Evolutionary conservation across 257 asterid species (phyloP).

Genomic region (Lavandula angustifolia): DNA sequence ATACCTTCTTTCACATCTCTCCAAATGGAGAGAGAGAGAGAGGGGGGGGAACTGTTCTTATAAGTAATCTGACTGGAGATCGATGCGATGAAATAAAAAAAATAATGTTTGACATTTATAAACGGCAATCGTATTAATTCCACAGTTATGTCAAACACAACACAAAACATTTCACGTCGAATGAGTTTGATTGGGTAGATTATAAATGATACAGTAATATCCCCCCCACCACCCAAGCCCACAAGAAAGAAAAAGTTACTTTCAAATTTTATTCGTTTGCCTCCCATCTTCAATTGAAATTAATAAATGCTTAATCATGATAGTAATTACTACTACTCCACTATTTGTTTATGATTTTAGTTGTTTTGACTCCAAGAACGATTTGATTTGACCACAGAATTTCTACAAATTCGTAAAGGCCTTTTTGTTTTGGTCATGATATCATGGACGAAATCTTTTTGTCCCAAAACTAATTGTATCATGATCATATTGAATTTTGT

Average conservation of each 20-base stretch:
- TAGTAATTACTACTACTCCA: too few relatives aligned
- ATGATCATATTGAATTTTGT: conserved; percentile 22
- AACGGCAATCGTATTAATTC: background rate
- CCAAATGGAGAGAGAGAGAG: background rate
- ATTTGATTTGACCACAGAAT: conserved; percentile 37
- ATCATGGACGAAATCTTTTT: conserved; percentile 31
- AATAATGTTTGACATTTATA: conserved; percentile 15
- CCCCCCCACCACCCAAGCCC: too few relatives aligned
- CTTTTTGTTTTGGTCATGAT: conserved; percentile 30
- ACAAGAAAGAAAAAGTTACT: too few relatives aligned
- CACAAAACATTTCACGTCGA: conserved; percentile 2
- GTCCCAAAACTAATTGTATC: conserved; percentile 30
- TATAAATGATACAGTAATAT: background rate
- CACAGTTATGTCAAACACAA: background rate
- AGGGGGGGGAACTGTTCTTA: background rate
- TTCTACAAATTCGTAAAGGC: conserved; percentile 42
- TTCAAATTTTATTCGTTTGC: too few relatives aligned
- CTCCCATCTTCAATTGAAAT: too few relatives aligned
- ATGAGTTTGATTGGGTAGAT: background rate
- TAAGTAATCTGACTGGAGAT: too few relatives aligned
- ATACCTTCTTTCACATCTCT: background rate
- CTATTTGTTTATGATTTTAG: background rate
- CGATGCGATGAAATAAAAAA: too few relatives aligned
- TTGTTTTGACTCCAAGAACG: conserved; percentile 16
- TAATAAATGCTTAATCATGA: too few relatives aligned